A percentile compares a stretch with the other conserved stretches of the same genome.
phyloP scores from a whole-genome alignment of 2,329 filamentous ascomycete genomes.

The Ophiostoma populinum region DNA sequence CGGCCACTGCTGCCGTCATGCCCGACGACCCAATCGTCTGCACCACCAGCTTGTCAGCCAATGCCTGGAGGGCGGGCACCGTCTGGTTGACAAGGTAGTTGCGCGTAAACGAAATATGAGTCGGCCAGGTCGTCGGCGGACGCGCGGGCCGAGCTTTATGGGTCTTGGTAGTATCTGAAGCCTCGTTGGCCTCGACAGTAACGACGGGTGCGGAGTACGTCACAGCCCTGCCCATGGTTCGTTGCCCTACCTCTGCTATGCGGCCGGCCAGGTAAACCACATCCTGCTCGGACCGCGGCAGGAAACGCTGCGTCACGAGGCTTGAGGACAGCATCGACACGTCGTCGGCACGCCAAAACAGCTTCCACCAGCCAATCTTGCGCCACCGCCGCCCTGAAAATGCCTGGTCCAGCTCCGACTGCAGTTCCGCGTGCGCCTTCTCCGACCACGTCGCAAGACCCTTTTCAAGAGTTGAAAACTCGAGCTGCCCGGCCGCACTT shows the following conservation, averaged over 20 bases:
- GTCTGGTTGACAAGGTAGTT: slow-evolving; percentile 47
- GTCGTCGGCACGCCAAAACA: slow-evolving; percentile 90
- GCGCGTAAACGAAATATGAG: slow-evolving; percentile 57
- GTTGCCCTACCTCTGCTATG: slow-evolving; percentile 15
- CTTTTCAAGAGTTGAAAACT: slow-evolving; percentile 32
- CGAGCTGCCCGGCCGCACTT: slow-evolving; percentile 15
- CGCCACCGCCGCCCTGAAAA: slow-evolving; percentile 65
- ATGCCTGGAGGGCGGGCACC: slow-evolving; percentile 51
- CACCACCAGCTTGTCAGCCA: slow-evolving; percentile 58
- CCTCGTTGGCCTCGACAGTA: background rate
- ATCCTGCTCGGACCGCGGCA: slow-evolving; percentile 60
- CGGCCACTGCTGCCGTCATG: slow-evolving; percentile 36
- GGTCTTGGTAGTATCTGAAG: no score
- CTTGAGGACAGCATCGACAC: slow-evolving; percentile 69
- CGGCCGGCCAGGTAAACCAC: slow-evolving; percentile 71
- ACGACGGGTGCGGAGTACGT: slow-evolving; percentile 14
- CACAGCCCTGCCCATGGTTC: slow-evolving; percentile 1
- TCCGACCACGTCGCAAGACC: slow-evolving; percentile 60
- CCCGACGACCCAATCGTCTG: slow-evolving; percentile 59
- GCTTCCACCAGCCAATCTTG: slow-evolving; percentile 79
- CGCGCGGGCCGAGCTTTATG: no score
- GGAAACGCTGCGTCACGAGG: slow-evolving; percentile 59
- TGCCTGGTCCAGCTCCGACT: slow-evolving; percentile 59
- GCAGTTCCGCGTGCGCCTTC: slow-evolving; percentile 65
- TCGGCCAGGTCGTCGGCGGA: slow-evolving; percentile 44